These are phyloP conservation scores for Acidomyces sp. DNA, from an alignment of 495 filamentous ascomycete species.

Conservation along the genomic window DNA sequence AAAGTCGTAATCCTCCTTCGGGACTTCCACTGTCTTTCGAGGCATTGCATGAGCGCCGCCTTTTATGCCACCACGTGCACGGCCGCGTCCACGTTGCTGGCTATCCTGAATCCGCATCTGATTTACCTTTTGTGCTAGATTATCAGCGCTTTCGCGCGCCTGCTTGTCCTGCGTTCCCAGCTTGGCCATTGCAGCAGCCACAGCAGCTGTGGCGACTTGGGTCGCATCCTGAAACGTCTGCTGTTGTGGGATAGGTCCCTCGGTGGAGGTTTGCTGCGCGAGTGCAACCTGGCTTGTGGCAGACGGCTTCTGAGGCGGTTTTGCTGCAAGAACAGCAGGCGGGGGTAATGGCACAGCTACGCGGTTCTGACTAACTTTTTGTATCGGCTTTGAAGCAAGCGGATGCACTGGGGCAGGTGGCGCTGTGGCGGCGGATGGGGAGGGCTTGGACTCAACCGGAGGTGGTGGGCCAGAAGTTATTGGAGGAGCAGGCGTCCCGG, in stretches of 20 bases:
- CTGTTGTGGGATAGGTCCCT: constrained; percentile 9
- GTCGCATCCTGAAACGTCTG: constrained; percentile 54
- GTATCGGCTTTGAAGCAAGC: constrained; percentile 54
- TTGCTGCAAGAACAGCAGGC: constrained; percentile 13
- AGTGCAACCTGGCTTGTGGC: too few species aligned
- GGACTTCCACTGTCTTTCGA: constrained; percentile 66
- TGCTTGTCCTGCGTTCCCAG: constrained; percentile 37
- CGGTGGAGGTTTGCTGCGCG: constrained; percentile 8
- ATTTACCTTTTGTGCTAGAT: constrained; percentile 69
- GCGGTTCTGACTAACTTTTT: constrained; percentile 43
- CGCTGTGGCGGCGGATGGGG: constrained; percentile 27
- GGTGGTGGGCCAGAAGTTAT: constrained; percentile 27
- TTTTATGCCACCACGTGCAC: constrained; percentile 35
- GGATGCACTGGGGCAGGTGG: constrained; percentile 28
- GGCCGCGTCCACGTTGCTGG: constrained; percentile 33
- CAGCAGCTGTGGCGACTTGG: constrained; percentile 69
- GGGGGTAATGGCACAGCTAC: constrained; percentile 35
- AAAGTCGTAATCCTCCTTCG: constrained; percentile 85
- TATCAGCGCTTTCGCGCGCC: constrained; percentile 46
- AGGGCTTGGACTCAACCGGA: constrained; percentile 32
- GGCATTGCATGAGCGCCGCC: constrained; percentile 32
- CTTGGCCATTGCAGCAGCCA: constrained; percentile 83
- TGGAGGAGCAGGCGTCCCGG: constrained; percentile 17
- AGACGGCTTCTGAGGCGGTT: constrained; percentile 24
- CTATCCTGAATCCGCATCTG: constrained; percentile 50